Evolutionary conservation across 192 early-diverging fungal species (phyloP), one percentile per base, ranked within the genome.

Genomic region (Entrophospora sp.): DNA sequence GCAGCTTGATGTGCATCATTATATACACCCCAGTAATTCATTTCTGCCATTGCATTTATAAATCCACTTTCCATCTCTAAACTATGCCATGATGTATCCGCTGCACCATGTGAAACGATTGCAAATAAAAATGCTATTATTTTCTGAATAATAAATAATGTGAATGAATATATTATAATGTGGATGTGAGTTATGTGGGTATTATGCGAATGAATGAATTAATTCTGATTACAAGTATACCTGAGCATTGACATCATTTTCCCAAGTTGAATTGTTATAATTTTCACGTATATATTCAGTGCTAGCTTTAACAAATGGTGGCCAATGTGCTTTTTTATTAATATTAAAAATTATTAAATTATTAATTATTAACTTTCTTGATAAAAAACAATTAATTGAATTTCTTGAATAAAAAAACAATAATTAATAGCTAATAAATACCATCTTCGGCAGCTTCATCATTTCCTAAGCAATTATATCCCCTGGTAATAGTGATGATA

Each of bases 41-140:
- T 68, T 8, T 76, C 49, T 8, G 82, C 73, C 59, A 88, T 72
- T 22, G 71, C 76, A 28, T 69, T 51, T 20, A 87, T 84, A 61
- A 89, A 88, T 12, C 87, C 84, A 27, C 76, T 69, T 16, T 69
- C 40, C 2, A 85, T 61, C 13, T 80, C 82, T 13, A 87, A 72
- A 31, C 75, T 74, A 68, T 90, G 88, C 86, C 86, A 90, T 18
- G 79, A 73, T 28, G 83, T 76, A 58, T 90, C 88, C 0, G 85
- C 80, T n/a, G 82, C 72, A 22, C 77, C 80, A 67, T 90, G 88
- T 5, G 86, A 86, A n/a, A 85, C 72, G 18, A 79, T 75, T 2
- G 83, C 86, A 62, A 88, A 81, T 6, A 86, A 51, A 66, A 90
- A 90, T 16, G 81, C 70, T 20, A 90, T 79, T 14, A 88, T 43